Evolutionary conservation across 2,329 filamentous ascomycete species (phyloP).

Genomic region (Byssoonygena ceratinophila): DNA sequence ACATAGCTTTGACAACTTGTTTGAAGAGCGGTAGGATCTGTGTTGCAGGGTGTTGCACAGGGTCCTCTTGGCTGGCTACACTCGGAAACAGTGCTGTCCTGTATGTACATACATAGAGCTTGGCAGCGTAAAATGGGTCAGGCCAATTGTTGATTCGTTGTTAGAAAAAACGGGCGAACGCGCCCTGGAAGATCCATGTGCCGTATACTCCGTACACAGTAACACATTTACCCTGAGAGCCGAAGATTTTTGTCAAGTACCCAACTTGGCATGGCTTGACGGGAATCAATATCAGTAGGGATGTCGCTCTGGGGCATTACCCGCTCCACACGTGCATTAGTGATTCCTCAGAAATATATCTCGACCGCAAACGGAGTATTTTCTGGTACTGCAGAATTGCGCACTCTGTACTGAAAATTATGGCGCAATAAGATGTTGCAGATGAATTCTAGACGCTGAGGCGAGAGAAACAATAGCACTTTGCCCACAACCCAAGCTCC

Average conservation of each 20-base stretch:
- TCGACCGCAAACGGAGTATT: not conserved
- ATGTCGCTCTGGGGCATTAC: not conserved
- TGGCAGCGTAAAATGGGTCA: slow-evolving; percentile 7
- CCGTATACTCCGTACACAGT: not conserved
- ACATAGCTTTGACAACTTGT: not conserved
- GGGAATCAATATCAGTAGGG: not conserved
- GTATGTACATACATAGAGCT: slow-evolving; percentile 4
- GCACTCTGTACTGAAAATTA: not conserved
- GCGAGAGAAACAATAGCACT: not conserved
- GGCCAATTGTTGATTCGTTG: slow-evolving; percentile 1
- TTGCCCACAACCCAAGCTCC: not conserved
- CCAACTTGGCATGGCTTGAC: not conserved
- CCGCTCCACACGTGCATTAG: not conserved
- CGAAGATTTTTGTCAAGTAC: not conserved
- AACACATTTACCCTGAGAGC: not conserved
- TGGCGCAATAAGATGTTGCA: not conserved
- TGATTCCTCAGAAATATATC: not conserved
- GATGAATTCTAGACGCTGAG: not conserved
- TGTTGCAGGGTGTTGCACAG: slow-evolving; percentile 3
- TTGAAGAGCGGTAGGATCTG: not conserved
- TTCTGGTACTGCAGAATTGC: not conserved
- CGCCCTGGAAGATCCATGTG: not conserved
- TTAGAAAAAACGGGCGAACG: not conserved
- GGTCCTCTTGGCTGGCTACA: slow-evolving; percentile 8
- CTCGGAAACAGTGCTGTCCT: not conserved